Evolutionary conservation across 129 eudicot genomes (phyloP).

Genomic region (Smallanthus sonchifolius): DNA sequence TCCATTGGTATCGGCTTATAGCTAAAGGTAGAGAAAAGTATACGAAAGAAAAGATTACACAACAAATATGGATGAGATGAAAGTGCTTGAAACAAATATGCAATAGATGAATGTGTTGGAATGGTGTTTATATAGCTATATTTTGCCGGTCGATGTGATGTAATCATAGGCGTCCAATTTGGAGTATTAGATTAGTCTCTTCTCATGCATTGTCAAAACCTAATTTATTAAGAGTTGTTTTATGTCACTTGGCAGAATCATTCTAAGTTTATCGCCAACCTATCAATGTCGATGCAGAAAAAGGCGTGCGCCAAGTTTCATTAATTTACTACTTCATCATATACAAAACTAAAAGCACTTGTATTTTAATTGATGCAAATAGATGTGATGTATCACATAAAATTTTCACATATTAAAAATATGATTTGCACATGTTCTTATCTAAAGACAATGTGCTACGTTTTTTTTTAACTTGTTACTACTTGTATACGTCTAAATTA

Average conservation of each 20-base stretch:
- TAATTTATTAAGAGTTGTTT: background rate
- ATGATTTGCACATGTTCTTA: background rate
- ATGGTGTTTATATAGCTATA: background rate
- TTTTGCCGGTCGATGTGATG: background rate
- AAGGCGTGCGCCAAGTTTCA: background rate
- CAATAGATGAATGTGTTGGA: background rate
- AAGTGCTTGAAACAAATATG: background rate
- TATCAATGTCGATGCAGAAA: background rate
- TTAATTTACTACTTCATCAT: background rate
- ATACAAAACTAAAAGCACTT: background rate
- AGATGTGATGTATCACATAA: background rate
- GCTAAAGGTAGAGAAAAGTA: background rate
- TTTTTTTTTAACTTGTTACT: background rate
- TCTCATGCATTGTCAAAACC: background rate
- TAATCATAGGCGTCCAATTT: background rate
- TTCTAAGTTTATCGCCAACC: background rate
- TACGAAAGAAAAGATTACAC: background rate
- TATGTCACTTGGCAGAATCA: background rate
- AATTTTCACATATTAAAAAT: background rate
- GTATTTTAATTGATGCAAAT: background rate
- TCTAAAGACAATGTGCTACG: background rate
- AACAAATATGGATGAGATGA: background rate
- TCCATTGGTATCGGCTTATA: conserved; percentile 2
- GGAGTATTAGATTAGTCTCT: background rate
- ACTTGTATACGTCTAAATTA: background rate